phyloP scores from a whole-genome alignment of 345 rosid species.

The Murraya koenigii region DNA sequence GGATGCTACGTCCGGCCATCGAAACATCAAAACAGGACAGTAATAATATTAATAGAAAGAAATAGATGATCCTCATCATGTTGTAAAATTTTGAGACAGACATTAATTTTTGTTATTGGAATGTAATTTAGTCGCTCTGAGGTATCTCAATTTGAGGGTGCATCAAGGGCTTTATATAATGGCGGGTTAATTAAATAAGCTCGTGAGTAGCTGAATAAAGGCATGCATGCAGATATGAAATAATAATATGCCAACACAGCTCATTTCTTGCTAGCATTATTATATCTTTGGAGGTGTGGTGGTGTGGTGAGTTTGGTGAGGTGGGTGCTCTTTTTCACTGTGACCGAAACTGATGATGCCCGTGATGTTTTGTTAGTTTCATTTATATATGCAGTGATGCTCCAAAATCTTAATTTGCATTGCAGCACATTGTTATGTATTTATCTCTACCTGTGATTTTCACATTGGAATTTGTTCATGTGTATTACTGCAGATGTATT shows the following conservation, averaged over 20 bases:
- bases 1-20: slow-evolving; percentile 39
- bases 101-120: slow-evolving; percentile 22
- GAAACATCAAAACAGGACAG: not conserved
- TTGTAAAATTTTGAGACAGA: not conserved
- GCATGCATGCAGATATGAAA: slow-evolving; percentile 15
- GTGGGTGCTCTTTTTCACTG: slow-evolving; percentile 28
- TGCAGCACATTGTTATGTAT: not conserved
- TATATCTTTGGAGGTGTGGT: slow-evolving; percentile 19
- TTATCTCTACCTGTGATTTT: not conserved
- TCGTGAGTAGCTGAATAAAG: slow-evolving; percentile 52
- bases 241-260: slow-evolving; percentile 18
- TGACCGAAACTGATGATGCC: slow-evolving; percentile 38
- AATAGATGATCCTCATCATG: slow-evolving; percentile 8
- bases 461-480: not conserved
- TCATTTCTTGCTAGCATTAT: slow-evolving; percentile 14
- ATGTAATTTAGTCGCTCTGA: not conserved
- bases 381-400: not conserved
- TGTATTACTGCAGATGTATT: not conserved
- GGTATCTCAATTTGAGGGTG: not conserved
- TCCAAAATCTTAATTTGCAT: not conserved
- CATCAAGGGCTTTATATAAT: not conserved
- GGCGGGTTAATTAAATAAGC: slow-evolving; percentile 48
- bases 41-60: slow-evolving; percentile 19
- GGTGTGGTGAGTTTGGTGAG: slow-evolving; percentile 24
- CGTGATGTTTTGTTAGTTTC: slow-evolving; percentile 52